Evolutionary conservation across 768 basidiomycete species (phyloP).

Genomic region (Lentinus brumalis): DNA sequence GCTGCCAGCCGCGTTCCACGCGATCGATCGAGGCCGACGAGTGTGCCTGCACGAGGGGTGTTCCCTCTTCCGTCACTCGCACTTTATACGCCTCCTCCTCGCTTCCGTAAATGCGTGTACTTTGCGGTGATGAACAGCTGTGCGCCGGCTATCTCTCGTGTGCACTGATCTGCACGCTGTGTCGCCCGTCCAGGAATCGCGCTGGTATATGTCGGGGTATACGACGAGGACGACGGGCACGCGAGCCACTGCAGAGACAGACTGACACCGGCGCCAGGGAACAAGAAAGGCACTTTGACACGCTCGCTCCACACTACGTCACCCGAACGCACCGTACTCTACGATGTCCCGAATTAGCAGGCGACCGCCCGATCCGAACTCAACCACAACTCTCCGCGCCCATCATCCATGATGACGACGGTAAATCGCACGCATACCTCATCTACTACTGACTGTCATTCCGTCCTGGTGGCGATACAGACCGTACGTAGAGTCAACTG

Average conservation of each 20-base stretch:
- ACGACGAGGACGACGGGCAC: not conserved
- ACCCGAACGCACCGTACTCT: too few relatives aligned
- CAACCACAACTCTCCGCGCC: too few relatives aligned
- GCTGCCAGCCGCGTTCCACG: constrained; percentile 17
- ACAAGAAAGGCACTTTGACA: too few relatives aligned
- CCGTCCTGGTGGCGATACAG: too few relatives aligned
- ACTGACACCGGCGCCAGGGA: too few relatives aligned
- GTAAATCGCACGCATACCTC: too few relatives aligned
- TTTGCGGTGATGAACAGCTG: constrained; percentile 1
- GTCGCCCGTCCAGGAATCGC: not conserved
- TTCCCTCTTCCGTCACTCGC: not conserved
- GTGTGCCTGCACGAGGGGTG: constrained; percentile 16
- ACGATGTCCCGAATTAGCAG: too few relatives aligned
- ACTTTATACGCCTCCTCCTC: not conserved
- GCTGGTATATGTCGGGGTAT: not conserved
- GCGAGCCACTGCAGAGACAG: not conserved
- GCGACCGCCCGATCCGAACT: too few relatives aligned
- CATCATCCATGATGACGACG: too few relatives aligned
- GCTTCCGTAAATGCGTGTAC: constrained; percentile 1
- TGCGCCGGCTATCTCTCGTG: constrained; percentile 1
- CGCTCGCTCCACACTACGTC: too few relatives aligned
- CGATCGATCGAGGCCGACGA: constrained; percentile 16
- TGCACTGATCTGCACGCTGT: not conserved
- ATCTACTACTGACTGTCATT: too few relatives aligned
- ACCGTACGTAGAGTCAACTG: too few relatives aligned